A percentile compares a stretch with the other conserved stretches of the same genome.
Evolutionary conservation across 345 rosid genomes (phyloP).

Genomic region (Gossypium raimondii): DNA sequence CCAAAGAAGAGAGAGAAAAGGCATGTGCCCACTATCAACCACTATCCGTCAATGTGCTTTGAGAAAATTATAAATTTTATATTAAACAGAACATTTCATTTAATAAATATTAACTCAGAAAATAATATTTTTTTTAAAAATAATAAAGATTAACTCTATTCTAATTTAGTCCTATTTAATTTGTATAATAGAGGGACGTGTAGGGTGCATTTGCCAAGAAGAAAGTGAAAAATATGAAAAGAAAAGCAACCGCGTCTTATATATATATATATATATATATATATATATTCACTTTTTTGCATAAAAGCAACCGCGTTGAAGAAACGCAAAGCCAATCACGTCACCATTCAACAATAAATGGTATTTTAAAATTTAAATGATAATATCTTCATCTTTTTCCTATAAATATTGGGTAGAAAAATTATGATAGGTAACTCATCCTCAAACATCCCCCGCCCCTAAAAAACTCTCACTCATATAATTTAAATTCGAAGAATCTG

Average conservation of each 20-base stretch:
- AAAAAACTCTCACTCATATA: too few relatives aligned
- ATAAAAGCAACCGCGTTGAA: constrained; percentile 13
- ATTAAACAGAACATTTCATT: neutral
- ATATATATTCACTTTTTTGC: neutral
- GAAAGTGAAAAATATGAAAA: neutral
- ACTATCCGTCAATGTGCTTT: too few relatives aligned
- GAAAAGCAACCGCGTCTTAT: neutral
- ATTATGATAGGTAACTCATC: neutral
- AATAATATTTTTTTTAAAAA: too few relatives aligned
- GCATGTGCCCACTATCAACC: neutral
- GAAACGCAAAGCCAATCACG: neutral
- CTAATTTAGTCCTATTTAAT: too few relatives aligned
- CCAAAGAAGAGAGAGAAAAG: neutral
- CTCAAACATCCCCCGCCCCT: too few relatives aligned
- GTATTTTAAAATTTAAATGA: too few relatives aligned
- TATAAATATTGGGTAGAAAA: neutral
- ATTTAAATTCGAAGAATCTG: neutral
- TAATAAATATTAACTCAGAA: too few relatives aligned
- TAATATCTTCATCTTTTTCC: neutral
- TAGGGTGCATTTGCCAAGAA: neutral
- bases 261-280: too few relatives aligned
- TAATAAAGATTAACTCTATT: too few relatives aligned
- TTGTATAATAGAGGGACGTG: too few relatives aligned
- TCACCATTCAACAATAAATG: neutral
- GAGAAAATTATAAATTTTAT: too few relatives aligned